These are phyloP conservation scores for Fusarium floridanum DNA, from an alignment of 2,329 filamentous ascomycete genomes.

Conservation along the genomic window DNA sequence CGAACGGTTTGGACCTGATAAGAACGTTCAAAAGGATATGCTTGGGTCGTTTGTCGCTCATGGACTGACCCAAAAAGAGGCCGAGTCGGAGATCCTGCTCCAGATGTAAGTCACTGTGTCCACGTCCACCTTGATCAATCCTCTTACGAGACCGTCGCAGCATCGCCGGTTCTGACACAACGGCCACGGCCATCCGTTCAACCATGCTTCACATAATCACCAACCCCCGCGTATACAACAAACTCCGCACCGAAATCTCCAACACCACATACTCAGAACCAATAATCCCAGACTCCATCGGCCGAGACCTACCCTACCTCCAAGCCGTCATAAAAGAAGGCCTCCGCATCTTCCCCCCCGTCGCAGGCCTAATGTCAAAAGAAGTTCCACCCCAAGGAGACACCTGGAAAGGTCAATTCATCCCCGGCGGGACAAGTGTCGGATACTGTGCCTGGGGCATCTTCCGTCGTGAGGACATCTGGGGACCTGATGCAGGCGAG, in stretches of 20 bases:
- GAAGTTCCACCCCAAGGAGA: conserved; percentile 50
- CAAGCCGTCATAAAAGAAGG: conserved; percentile 65
- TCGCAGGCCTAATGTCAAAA: conserved; percentile 54
- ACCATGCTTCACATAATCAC: conserved; percentile 66
- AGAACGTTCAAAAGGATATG: conserved; percentile 49
- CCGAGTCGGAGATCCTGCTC: conserved; percentile 45
- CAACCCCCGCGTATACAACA: conserved; percentile 60
- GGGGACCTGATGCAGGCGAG: conserved; percentile 51
- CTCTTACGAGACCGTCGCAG: conserved; percentile 34
- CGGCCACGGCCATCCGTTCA: conserved; percentile 66
- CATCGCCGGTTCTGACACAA: conserved; percentile 70
- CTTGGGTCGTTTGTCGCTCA: conserved; percentile 49
- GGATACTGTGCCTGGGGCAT: conserved; percentile 54
- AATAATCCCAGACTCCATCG: conserved; percentile 51
- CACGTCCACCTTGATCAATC: fast-evolving
- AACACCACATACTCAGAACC: conserved; percentile 27
- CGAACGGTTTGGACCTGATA: conserved; percentile 43
- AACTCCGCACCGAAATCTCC: conserved; percentile 54
- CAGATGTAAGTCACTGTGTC: conserved; percentile 31
- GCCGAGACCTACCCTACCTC: conserved; percentile 57
- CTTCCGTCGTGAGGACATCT: conserved; percentile 50
- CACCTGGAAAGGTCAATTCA: conserved; percentile 48
- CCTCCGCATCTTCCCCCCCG: conserved; percentile 54
- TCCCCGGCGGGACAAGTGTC: conserved; percentile 51
- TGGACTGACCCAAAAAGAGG: conserved; percentile 44